Conservation (phyloP, 257 asterid genomes). For the Marsdenia floribunda region DNA sequence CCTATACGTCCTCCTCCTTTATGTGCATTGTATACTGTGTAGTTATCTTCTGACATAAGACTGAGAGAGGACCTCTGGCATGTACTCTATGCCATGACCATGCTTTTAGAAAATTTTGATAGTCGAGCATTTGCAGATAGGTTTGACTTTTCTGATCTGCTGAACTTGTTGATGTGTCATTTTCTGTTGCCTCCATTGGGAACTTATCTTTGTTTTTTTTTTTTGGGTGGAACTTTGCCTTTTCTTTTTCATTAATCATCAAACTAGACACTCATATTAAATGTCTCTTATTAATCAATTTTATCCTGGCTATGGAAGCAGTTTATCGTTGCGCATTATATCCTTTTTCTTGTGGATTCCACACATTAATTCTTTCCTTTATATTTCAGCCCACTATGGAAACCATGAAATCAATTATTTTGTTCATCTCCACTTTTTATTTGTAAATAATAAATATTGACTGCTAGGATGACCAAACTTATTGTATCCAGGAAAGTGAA, state of each 20-base stretch:
- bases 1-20: no score
- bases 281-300: background rate
- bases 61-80: background rate
- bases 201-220: no score
- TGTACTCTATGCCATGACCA: background rate
- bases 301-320: background rate
- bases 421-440: background rate
- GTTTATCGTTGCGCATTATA: background rate
- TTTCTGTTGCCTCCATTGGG: background rate
- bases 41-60: background rate
- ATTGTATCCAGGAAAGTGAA: slow-evolving; percentile 38
- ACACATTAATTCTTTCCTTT: background rate
- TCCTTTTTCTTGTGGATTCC: background rate
- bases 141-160: no score
- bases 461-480: background rate
- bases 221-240: background rate
- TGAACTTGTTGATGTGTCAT: background rate
- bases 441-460: background rate
- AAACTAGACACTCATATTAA: background rate
- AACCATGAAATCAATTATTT: background rate
- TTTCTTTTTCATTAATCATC: background rate
- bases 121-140: background rate
- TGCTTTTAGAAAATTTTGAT: background rate
- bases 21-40: background rate
- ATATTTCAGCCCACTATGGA: background rate